phyloP scores from a whole-genome alignment of 352 stramenopile genomes.

The Phytophthora cactorum region DNA sequence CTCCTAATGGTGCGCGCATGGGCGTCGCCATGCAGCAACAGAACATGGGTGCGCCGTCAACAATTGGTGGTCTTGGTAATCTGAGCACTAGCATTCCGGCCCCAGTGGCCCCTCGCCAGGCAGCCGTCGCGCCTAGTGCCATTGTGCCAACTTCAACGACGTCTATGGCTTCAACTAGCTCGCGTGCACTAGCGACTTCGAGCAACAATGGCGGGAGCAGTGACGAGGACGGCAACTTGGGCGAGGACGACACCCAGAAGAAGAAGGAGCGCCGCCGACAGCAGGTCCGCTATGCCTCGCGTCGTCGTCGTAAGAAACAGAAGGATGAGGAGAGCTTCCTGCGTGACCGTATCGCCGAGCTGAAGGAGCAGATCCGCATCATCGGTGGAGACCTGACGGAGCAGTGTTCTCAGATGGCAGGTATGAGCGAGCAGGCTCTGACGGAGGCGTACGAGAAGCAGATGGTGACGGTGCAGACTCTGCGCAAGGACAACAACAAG shows the following conservation, averaged over 20 bases:
- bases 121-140: constrained; percentile 33
- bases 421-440: constrained; percentile 81
- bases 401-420: constrained; percentile 81
- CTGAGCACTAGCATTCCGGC: too few relatives aligned
- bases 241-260: constrained; percentile 67
- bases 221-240: constrained; percentile 56
- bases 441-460: constrained; percentile 86
- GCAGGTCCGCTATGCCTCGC: constrained; percentile 82
- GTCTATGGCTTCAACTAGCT: constrained; percentile 39
- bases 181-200: constrained; percentile 49
- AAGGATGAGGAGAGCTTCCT: constrained; percentile 87
- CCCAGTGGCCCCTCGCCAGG: constrained; percentile 20
- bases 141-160: constrained; percentile 45
- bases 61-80: too few relatives aligned
- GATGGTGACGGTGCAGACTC: constrained; percentile 78
- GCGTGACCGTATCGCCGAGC: constrained; percentile 79
- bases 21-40: constrained; percentile 34
- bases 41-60: too few relatives aligned
- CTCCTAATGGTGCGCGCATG: constrained; percentile 26
- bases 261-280: constrained; percentile 84
- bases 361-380: constrained; percentile 87
- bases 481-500: constrained; percentile 87
- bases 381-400: constrained; percentile 79
- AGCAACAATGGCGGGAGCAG: constrained; percentile 62
- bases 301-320: constrained; percentile 82